These are phyloP conservation scores for Halophytophthora batemanensis DNA, from an alignment of 352 stramenopile genomes.

Conservation along the genomic window DNA sequence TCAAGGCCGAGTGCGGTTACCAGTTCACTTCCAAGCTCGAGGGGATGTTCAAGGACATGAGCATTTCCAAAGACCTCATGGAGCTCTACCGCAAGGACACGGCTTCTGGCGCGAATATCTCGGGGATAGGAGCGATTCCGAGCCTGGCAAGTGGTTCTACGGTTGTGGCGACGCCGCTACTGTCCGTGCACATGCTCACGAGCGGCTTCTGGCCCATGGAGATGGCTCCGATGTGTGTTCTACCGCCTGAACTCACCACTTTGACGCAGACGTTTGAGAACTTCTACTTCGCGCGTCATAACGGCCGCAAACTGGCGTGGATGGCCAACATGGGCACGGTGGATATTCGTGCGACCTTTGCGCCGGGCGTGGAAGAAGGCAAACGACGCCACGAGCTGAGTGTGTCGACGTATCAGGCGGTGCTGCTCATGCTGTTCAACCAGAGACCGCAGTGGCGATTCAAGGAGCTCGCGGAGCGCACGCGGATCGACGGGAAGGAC, in stretches of 20 bases:
- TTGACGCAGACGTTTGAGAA: constrained; percentile 88
- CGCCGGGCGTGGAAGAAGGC: constrained; percentile 41
- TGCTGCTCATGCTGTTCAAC: constrained; percentile 98
- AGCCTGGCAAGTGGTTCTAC: constrained; percentile 16
- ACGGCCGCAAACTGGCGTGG: constrained; percentile 95
- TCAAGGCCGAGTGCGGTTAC: constrained; percentile 98
- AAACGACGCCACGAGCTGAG: constrained; percentile 92
- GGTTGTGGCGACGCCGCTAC: constrained; percentile 18
- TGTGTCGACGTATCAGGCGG: constrained; percentile 98
- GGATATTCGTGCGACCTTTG: constrained; percentile 92
- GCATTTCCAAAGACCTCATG: constrained; percentile 97
- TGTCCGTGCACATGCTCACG: constrained; percentile 83
- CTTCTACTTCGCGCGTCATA: constrained; percentile 95
- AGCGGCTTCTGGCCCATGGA: constrained; percentile 86
- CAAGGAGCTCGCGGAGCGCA: constrained; percentile 88
- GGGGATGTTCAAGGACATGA: constrained; percentile 99
- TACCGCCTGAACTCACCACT: constrained; percentile 79
- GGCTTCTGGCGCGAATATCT: constrained; percentile 16
- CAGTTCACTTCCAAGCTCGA: constrained; percentile 99
- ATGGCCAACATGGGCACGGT: constrained; percentile 92
- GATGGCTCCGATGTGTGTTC: constrained; percentile 76
- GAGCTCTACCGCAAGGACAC: constrained; percentile 75
- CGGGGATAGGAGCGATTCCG: no score
- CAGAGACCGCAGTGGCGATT: constrained; percentile 72
- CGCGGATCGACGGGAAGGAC: constrained; percentile 86